A percentile compares a stretch with the other conserved stretches of the same genome.
Conservation (phyloP, 176 grass and related monocot genomes). For the Paspalum vaginatum region DNA sequence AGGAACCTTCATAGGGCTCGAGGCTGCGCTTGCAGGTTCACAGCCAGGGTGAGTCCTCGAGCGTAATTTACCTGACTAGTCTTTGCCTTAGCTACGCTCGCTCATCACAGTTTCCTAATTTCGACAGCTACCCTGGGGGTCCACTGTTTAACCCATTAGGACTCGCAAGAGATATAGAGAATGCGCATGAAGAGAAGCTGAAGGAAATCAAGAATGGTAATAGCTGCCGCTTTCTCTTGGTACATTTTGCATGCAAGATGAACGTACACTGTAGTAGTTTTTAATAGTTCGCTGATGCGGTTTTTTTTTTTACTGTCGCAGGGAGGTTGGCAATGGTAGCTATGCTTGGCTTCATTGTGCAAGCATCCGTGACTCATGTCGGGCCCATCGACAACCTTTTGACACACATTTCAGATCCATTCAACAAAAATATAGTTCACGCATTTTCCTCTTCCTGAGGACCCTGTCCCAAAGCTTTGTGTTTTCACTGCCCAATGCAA, state of each 20-base stretch:
- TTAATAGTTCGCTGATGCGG: constrained; percentile 17
- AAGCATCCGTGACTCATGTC: constrained; percentile 70
- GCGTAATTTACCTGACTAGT: background rate
- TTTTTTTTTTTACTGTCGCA: constrained; percentile 39
- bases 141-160: constrained; percentile 87
- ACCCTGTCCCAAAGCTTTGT: background rate
- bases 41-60: constrained; percentile 62
- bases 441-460: constrained; percentile 42
- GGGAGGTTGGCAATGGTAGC: constrained; percentile 87
- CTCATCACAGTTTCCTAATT: background rate
- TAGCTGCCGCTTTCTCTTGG: background rate
- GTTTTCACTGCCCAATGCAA: background rate
- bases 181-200: constrained; percentile 70
- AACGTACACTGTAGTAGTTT: background rate
- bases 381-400: constrained; percentile 85
- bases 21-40: constrained; percentile 71
- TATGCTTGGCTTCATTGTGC: constrained; percentile 86
- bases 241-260: background rate
- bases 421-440: constrained; percentile 75
- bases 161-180: constrained; percentile 75
- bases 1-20: constrained; percentile 81
- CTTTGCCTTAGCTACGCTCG: constrained; percentile 2
- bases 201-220: constrained; percentile 99
- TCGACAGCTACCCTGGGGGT: constrained; percentile 77
- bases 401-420: constrained; percentile 80